phyloP scores from a whole-genome alignment of 2,329 filamentous ascomycete genomes.

The Ramularia endophylla region DNA sequence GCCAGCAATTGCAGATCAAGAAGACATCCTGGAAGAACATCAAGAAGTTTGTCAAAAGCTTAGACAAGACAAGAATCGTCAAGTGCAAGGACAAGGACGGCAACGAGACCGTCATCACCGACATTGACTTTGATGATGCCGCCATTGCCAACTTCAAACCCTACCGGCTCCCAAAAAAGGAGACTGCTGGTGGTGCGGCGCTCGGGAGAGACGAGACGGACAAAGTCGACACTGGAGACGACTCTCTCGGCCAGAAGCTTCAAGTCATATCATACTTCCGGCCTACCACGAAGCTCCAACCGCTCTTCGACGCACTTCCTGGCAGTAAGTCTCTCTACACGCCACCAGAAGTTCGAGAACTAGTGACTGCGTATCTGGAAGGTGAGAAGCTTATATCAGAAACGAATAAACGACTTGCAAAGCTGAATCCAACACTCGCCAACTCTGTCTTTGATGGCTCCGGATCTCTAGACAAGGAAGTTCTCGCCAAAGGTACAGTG shows the following conservation, averaged over 20 bases:
- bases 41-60: constrained; percentile 62
- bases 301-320: constrained; percentile 47
- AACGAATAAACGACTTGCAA: constrained; percentile 57
- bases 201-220: constrained; percentile 31
- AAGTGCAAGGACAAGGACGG: constrained; percentile 61
- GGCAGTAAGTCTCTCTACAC: constrained; percentile 49
- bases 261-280: constrained; percentile 50
- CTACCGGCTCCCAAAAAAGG: constrained; percentile 57
- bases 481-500: constrained; percentile 52
- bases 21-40: constrained; percentile 66
- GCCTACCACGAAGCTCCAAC: constrained; percentile 52
- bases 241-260: constrained; percentile 42
- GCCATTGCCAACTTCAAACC: constrained; percentile 53
- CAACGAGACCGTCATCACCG: constrained; percentile 57
- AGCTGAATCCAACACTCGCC: constrained; percentile 56
- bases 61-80: constrained; percentile 58
- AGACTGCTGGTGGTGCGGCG: constrained; percentile 37
- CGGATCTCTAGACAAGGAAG: constrained; percentile 49
- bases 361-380: constrained; percentile 54
- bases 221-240: constrained; percentile 32
- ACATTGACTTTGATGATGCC: constrained; percentile 58
- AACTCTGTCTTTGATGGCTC: constrained; percentile 54
- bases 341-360: constrained; percentile 52
- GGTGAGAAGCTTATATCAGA: constrained; percentile 50
- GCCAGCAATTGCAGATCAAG: constrained; percentile 58